A percentile compares a stretch with the other conserved stretches of the same genome.
Conservation (phyloP, 352 stramenopile genomes). For the Pythium phragmitis region DNA sequence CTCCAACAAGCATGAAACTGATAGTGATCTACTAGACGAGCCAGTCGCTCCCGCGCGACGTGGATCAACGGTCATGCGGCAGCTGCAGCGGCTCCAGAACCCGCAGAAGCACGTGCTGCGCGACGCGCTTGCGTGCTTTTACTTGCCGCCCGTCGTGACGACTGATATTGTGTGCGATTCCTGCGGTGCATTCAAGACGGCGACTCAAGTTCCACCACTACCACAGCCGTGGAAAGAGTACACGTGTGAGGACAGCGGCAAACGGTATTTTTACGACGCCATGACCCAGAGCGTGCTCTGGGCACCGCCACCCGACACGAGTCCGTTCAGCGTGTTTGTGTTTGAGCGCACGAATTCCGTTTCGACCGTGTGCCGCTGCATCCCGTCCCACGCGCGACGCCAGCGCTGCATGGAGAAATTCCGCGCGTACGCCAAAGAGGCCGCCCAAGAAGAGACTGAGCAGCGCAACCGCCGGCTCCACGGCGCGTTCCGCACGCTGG, state of each 20-base stretch:
- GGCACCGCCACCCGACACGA: constrained; percentile 36
- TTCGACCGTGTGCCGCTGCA: constrained; percentile 56
- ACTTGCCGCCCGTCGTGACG: constrained; percentile 39
- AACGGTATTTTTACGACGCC: constrained; percentile 56
- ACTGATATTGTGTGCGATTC: constrained; percentile 54
- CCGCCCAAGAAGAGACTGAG: constrained; percentile 35
- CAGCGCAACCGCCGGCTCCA: constrained; percentile 49
- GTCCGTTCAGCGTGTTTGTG: constrained; percentile 41
- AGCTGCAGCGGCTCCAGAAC: constrained; percentile 21
- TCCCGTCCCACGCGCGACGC: constrained; percentile 49
- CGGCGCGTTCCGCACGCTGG: constrained; percentile 48
- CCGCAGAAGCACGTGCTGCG: constrained; percentile 16
- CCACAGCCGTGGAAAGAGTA: constrained; percentile 51
- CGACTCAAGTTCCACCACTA: constrained; percentile 32
- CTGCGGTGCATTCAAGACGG: constrained; percentile 46
- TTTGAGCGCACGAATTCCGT: constrained; percentile 64
- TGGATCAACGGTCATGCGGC: constrained; percentile 13
- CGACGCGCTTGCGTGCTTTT: constrained; percentile 45
- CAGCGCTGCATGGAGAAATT: constrained; percentile 58
- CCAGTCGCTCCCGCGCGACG: background rate
- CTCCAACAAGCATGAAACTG: constrained; percentile 1
- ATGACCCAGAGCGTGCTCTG: constrained; percentile 42
- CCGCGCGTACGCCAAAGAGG: constrained; percentile 40
- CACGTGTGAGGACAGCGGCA: constrained; percentile 40
- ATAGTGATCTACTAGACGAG: background rate